Evolutionary conservation across 108 stramenopile genomes (phyloP).

Genomic region (Conticribra guillardii): DNA sequence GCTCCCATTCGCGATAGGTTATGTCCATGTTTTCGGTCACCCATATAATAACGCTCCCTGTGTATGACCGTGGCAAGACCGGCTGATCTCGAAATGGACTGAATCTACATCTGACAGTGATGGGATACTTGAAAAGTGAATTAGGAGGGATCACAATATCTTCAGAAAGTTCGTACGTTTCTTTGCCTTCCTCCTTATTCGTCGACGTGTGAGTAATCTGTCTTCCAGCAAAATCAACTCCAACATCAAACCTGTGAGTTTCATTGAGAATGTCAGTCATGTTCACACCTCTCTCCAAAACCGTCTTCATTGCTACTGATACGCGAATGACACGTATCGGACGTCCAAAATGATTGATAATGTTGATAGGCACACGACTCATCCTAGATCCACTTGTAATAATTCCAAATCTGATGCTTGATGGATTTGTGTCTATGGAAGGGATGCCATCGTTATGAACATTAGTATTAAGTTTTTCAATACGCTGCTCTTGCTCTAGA

Average conservation of each 20-base stretch:
- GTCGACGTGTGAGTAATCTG: constrained; percentile 14
- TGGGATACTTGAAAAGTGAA: constrained; percentile 12
- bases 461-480: not conserved
- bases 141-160: constrained; percentile 19
- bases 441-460: constrained; percentile 13
- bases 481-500: not conserved
- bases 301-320: constrained; percentile 30
- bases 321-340: constrained; percentile 52
- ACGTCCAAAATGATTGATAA: constrained; percentile 43
- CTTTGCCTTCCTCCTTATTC: constrained; percentile 7
- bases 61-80: constrained; percentile 26
- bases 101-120: constrained; percentile 38
- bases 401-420: constrained; percentile 50
- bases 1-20: constrained; percentile 24
- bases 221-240: constrained; percentile 39
- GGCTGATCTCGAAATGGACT: constrained; percentile 8
- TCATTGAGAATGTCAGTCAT: constrained; percentile 8
- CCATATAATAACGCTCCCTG: constrained; percentile 35
- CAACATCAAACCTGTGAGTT: constrained; percentile 29
- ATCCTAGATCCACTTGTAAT: constrained; percentile 46
- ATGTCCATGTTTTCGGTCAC: not conserved
- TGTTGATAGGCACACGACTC: constrained; percentile 23
- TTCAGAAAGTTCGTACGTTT: constrained; percentile 17
- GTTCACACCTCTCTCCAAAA: constrained; percentile 7
- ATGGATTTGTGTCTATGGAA: constrained; percentile 37